These are phyloP conservation scores for Pythium coloratum DNA, from an alignment of 352 stramenopile genomes.

Conservation along the genomic window DNA sequence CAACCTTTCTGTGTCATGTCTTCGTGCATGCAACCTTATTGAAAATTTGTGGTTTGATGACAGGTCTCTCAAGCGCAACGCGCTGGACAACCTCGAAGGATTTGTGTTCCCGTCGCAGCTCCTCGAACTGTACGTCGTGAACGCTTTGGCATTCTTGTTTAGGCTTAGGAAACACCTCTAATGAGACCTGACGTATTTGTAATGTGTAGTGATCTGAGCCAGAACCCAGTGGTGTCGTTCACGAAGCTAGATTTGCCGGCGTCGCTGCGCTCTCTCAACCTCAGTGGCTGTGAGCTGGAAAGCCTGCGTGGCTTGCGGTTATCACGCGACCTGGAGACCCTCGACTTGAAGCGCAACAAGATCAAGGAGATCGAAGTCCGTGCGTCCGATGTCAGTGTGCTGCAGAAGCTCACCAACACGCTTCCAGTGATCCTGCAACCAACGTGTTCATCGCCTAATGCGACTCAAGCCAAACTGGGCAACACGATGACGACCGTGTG, in stretches of 20 bases:
- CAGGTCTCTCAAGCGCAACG: conserved; percentile 9
- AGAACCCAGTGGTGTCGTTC: conserved; percentile 11
- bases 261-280: conserved; percentile 9
- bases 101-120: conserved; percentile 18
- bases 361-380: conserved; percentile 19
- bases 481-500: conserved; percentile 7
- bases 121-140: conserved; percentile 15
- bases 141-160: background rate
- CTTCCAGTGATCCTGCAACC: background rate
- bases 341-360: conserved; percentile 12
- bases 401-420: background rate
- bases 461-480: conserved; percentile 3
- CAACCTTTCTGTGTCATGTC: background rate
- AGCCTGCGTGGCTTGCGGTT: conserved; percentile 9
- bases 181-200: no score
- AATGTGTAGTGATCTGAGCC: conserved; percentile 15
- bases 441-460: conserved; percentile 9
- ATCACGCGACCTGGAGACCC: background rate
- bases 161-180: no score
- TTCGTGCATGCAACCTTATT: background rate
- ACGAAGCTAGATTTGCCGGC: background rate
- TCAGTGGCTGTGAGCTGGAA: conserved; percentile 8
- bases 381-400: conserved; percentile 10
- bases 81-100: background rate
- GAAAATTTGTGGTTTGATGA: background rate